These are phyloP conservation scores for Helminthosporium solani DNA, from an alignment of 2,329 filamentous ascomycete species.

Conservation along the genomic window DNA sequence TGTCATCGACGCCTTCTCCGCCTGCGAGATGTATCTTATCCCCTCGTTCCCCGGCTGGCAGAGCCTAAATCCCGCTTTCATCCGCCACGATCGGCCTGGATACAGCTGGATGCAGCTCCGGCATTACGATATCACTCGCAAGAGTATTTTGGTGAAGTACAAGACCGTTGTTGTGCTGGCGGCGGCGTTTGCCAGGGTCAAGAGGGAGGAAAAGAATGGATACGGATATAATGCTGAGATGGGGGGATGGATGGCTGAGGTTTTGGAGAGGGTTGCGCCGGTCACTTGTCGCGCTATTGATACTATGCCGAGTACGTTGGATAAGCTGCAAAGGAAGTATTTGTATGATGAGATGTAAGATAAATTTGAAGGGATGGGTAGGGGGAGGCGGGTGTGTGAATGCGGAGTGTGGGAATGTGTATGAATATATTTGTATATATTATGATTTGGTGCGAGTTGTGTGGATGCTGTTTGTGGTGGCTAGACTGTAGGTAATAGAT, in stretches of 20 bases:
- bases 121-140: constrained; percentile 23
- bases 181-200: constrained; percentile 38
- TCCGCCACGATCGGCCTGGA: constrained; percentile 20
- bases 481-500: no score
- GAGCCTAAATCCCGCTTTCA: constrained; percentile 22
- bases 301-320: constrained; percentile 44
- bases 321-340: constrained; percentile 33
- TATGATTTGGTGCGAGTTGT: no score
- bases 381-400: neutral
- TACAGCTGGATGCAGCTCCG: constrained; percentile 35
- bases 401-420: neutral
- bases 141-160: constrained; percentile 43
- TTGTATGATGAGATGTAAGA: constrained; percentile 9
- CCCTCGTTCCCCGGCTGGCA: constrained; percentile 74
- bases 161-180: constrained; percentile 47
- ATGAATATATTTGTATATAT: no score
- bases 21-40: constrained; percentile 79
- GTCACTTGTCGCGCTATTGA: constrained; percentile 46
- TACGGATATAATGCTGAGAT: constrained; percentile 23
- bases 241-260: constrained; percentile 23
- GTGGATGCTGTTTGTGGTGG: no score
- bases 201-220: constrained; percentile 36
- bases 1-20: constrained; percentile 66
- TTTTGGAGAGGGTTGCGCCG: constrained; percentile 41
- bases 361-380: neutral